Evolutionary conservation across 192 early-diverging fungal species (phyloP).

Genomic region (Coemansia sp.): DNA sequence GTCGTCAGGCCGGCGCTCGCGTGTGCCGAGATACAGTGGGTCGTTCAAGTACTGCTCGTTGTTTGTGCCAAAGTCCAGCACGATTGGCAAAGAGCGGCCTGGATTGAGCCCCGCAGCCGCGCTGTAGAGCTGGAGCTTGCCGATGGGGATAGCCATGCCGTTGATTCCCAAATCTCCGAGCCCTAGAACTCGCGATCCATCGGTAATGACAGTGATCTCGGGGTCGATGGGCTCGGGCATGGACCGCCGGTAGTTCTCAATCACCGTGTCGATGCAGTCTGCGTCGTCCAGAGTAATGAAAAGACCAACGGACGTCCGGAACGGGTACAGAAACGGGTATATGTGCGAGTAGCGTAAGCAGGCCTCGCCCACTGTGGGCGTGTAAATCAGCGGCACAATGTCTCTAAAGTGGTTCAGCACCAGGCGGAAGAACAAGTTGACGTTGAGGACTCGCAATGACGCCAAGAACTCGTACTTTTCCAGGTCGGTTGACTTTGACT

Average conservation of each 20-base stretch:
- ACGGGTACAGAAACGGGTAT: constrained; percentile 76
- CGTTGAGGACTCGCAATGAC: constrained; percentile 70
- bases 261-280: constrained; percentile 67
- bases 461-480: constrained; percentile 86
- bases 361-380: constrained; percentile 75
- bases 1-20: constrained; percentile 62
- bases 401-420: constrained; percentile 75
- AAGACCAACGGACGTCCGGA: constrained; percentile 75
- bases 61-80: constrained; percentile 88
- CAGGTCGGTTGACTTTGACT: constrained; percentile 64
- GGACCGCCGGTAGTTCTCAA: constrained; percentile 73
- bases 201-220: constrained; percentile 89
- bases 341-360: constrained; percentile 85
- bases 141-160: constrained; percentile 94
- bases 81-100: constrained; percentile 83
- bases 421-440: constrained; percentile 79
- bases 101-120: constrained; percentile 85
- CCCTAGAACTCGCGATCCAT: constrained; percentile 92
- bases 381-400: constrained; percentile 75
- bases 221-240: constrained; percentile 62
- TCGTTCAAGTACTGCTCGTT: constrained; percentile 77
- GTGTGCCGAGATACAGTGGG: constrained; percentile 83
- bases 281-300: constrained; percentile 76
- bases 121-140: constrained; percentile 89
- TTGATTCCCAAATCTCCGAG: constrained; percentile 91